phyloP scores from a whole-genome alignment of 192 early-diverging fungal species.

The Geranomyces michiganensis region DNA sequence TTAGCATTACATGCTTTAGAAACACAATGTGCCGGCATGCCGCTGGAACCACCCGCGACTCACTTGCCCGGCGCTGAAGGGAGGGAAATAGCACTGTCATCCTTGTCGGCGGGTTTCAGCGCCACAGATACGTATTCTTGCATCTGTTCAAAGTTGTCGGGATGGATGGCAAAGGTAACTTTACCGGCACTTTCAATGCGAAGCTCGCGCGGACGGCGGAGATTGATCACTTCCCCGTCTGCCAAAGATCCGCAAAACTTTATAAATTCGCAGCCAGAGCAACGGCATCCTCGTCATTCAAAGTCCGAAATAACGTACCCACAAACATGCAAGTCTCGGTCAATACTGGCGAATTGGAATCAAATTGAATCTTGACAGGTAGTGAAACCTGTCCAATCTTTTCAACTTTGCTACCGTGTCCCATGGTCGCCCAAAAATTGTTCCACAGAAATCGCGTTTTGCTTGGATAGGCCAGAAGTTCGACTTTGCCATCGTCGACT shows the following conservation, averaged over 20 bases:
- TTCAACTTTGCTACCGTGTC: slow-evolving; percentile 6
- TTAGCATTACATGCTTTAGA: too few relatives aligned
- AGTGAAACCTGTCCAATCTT: slow-evolving; percentile 15
- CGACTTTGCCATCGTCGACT: slow-evolving; percentile 22
- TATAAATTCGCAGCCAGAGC: too few relatives aligned
- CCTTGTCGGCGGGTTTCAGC: not conserved
- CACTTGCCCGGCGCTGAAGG: too few relatives aligned
- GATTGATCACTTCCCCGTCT: slow-evolving; percentile 14
- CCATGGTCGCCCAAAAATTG: slow-evolving; percentile 11
- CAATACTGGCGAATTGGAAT: slow-evolving; percentile 11
- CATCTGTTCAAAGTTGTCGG: not conserved
- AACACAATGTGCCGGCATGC: too few relatives aligned
- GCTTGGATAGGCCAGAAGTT: slow-evolving; percentile 21
- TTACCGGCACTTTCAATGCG: not conserved
- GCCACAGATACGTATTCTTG: not conserved
- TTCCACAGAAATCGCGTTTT: slow-evolving; percentile 21
- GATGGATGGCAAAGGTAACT: slow-evolving; percentile 17
- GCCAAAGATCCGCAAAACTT: not conserved
- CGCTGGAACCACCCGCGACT: too few relatives aligned
- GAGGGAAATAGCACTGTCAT: slow-evolving; percentile 7
- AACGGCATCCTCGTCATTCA: too few relatives aligned
- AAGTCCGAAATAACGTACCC: too few relatives aligned
- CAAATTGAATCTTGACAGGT: slow-evolving; percentile 16
- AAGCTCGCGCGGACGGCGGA: slow-evolving; percentile 6
- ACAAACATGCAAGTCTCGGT: not conserved